Evolutionary conservation across 441 rosid genomes (phyloP).

Genomic region (Capsella rubella): DNA sequence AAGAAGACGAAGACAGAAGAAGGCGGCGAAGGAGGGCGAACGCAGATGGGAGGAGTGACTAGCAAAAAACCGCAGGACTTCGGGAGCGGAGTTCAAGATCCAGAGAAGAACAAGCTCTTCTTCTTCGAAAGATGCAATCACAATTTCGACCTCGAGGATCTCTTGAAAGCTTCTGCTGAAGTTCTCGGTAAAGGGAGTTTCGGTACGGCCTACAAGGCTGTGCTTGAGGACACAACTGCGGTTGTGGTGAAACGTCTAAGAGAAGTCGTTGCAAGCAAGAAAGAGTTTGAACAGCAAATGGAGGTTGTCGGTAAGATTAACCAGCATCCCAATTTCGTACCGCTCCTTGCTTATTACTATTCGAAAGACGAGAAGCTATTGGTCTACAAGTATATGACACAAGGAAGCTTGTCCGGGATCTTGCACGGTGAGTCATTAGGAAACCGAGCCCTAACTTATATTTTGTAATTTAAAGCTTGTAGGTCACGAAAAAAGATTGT

Average conservation of each 20-base stretch:
- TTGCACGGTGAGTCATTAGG: slow-evolving; percentile 56
- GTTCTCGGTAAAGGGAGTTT: slow-evolving; percentile 73
- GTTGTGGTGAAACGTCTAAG: slow-evolving; percentile 72
- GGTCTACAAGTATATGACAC: slow-evolving; percentile 60
- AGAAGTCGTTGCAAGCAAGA: slow-evolving; percentile 63
- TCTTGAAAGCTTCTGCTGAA: slow-evolving; percentile 76
- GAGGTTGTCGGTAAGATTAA: slow-evolving; percentile 54
- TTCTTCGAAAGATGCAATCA: slow-evolving; percentile 62
- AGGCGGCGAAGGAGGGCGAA: slow-evolving; percentile 45
- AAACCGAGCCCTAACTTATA: not conserved
- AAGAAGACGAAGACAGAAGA: slow-evolving; percentile 47
- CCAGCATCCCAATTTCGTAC: slow-evolving; percentile 60
- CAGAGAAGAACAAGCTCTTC: slow-evolving; percentile 68
- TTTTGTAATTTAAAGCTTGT: slow-evolving; percentile 19
- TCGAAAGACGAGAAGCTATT: slow-evolving; percentile 66
- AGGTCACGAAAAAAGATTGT: slow-evolving; percentile 1
- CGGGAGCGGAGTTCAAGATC: slow-evolving; percentile 82
- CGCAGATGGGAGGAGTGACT: slow-evolving; percentile 45
- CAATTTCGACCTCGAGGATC: slow-evolving; percentile 69
- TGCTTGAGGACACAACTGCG: slow-evolving; percentile 65
- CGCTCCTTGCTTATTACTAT: slow-evolving; percentile 50
- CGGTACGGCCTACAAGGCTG: slow-evolving; percentile 72
- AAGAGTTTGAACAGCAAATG: slow-evolving; percentile 69
- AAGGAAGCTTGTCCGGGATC: slow-evolving; percentile 63
- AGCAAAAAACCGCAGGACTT: slow-evolving; percentile 64